Evolutionary conservation across 2,329 filamentous ascomycete species (phyloP), one percentile per base, ranked within the genome.

Genomic region (Colletotrichum zoysiae): DNA sequence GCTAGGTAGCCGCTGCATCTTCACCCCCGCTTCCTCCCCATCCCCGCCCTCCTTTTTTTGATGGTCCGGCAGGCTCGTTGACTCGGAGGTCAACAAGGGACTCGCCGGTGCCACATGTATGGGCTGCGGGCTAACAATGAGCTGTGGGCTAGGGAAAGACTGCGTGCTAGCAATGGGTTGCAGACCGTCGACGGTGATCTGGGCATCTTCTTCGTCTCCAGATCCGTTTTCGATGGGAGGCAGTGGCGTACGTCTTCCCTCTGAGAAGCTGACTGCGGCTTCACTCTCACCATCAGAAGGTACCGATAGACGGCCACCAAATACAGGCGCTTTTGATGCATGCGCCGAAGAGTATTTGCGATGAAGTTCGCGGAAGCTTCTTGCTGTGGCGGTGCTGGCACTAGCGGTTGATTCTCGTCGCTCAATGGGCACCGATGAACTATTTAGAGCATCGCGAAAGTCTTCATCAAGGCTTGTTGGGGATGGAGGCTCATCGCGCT

Each of bases 361-460:
- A 76, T 91, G 88, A 42, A 91, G 81, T 50, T 91, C 88, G 50
- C 88, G 85, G 77, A 91, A 91, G 76, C 90, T 93, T 75, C 86
- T 84, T 1, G 89, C 89, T 3, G 91, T 92, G 23, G 90, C 88
- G 14, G 91, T 92, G 80, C 90, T 92, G 18, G 86, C 86, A 74
- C 90, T 93, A 26, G 90, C 88, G 20, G 86, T 83, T 2, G 91
- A 93, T 53, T 85, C 88, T 42, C 90, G 86, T 23, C 90, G 87
- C 48, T 85, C 86, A 14, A 77, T 79, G n/a, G 80, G 77, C n/a
- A 83, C 83, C 3, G 82, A 77, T 7, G 83, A 81, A 26, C 83
- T 82, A 8, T 83, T 84, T 1, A 87, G 78, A n/a, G 86, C 82
- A 7, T 87, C 87, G 56, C 85, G 84, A 69, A 87, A 89, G 40